phyloP scores from a whole-genome alignment of 2,329 filamentous ascomycete genomes.

The Paecilomyces niveus region DNA sequence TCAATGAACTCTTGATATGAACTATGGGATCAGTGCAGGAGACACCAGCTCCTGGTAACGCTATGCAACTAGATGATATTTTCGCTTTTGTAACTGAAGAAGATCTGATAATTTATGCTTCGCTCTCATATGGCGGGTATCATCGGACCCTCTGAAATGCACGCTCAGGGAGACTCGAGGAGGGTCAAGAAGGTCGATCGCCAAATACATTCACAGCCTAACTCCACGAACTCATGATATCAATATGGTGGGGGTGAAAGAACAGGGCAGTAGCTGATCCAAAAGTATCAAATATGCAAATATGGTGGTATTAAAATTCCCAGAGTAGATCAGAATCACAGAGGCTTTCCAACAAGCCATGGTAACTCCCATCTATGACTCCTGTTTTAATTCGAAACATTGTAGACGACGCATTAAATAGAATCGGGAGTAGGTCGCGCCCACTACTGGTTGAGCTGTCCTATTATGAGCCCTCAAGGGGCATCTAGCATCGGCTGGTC shows the following conservation, averaged over 20 bases:
- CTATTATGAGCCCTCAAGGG: slow-evolving; percentile 2
- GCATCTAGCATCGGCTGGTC: slow-evolving; percentile 31
- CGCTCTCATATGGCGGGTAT: slow-evolving; percentile 8
- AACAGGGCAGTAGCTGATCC: not conserved
- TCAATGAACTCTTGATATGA: not conserved
- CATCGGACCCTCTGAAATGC: slow-evolving; percentile 8
- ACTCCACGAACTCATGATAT: slow-evolving; percentile 7
- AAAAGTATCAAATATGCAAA: not conserved
- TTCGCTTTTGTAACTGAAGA: slow-evolving; percentile 7
- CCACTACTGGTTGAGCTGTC: not conserved
- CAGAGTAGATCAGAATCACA: not conserved
- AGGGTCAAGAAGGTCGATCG: not conserved
- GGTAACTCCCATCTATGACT: not conserved
- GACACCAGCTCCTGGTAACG: not conserved
- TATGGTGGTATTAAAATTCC: not conserved
- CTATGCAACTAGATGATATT: slow-evolving; percentile 1
- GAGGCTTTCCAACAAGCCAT: not conserved
- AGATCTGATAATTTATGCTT: slow-evolving; percentile 2
- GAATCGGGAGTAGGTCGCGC: not conserved
- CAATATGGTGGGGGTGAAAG: not conserved
- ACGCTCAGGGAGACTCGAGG: slow-evolving; percentile 1
- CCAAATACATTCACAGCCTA: slow-evolving; percentile 6
- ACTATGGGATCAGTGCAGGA: not conserved
- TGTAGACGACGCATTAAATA: not conserved
- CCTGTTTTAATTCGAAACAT: not conserved